These are phyloP conservation scores for Solanum tacnaense DNA, from an alignment of 257 asterid genomes.

Conservation along the genomic window DNA sequence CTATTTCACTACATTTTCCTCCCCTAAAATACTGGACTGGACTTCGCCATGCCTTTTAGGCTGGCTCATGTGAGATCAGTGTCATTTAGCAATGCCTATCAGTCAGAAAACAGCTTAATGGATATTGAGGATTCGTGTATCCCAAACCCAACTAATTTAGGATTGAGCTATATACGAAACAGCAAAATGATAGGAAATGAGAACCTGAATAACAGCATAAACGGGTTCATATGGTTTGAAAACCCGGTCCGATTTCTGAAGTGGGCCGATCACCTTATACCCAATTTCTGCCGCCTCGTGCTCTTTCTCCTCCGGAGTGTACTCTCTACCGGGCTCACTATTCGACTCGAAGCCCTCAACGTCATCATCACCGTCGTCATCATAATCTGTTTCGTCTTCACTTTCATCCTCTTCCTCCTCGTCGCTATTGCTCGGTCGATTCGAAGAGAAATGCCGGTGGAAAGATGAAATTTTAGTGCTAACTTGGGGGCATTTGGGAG, in stretches of 20 bases:
- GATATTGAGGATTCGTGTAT: background rate
- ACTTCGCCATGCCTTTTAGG: background rate
- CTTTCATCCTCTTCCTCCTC: background rate
- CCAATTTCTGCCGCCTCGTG: conserved; percentile 47
- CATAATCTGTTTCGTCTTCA: conserved; percentile 5
- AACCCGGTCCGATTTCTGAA: conserved; percentile 42
- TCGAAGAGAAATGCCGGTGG: conserved; percentile 5
- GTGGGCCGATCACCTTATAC: conserved; percentile 62
- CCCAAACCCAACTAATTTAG: background rate
- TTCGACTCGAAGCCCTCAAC: background rate
- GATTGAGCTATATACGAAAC: background rate
- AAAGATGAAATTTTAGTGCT: background rate
- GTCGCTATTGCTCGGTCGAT: background rate
- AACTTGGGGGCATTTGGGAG: background rate
- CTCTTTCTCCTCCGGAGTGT: background rate
- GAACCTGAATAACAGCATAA: conserved; percentile 79
- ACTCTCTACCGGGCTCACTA: background rate
- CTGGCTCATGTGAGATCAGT: background rate
- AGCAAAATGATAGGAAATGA: background rate
- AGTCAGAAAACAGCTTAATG: background rate
- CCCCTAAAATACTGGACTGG: background rate
- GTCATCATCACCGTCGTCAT: background rate
- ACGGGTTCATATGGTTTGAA: conserved; percentile 61
- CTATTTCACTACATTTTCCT: background rate
- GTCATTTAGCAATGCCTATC: background rate